Conservation (phyloP, 2,329 filamentous ascomycete species). For the Chaetomium sp. region DNA sequence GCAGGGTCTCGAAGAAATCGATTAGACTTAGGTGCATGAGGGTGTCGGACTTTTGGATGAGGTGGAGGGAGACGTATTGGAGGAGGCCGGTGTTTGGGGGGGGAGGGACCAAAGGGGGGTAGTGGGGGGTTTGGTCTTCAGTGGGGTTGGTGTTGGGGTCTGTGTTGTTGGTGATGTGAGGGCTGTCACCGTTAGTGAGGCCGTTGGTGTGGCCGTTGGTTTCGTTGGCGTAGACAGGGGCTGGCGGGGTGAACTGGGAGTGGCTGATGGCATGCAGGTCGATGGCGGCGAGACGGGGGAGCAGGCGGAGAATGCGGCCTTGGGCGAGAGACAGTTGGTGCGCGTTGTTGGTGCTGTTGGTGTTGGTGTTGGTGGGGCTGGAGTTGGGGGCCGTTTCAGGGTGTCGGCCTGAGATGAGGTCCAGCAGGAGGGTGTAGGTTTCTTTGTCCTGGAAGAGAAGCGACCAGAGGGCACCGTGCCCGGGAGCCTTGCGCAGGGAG, state of each 20-base stretch:
- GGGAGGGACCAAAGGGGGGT: constrained; percentile 21
- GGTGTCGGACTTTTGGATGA: constrained; percentile 44
- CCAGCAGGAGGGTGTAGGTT: constrained; percentile 41
- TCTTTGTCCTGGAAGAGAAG: constrained; percentile 42
- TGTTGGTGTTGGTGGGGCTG: too few species aligned
- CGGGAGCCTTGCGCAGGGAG: constrained; percentile 35
- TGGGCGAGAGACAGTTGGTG: constrained; percentile 45
- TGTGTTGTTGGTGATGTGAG: not conserved
- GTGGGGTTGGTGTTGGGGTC: not conserved
- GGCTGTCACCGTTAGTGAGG: constrained; percentile 16
- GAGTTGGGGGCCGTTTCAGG: constrained; percentile 18
- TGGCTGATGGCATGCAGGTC: constrained; percentile 37
- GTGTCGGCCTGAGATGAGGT: constrained; percentile 30
- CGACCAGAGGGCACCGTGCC: constrained; percentile 49
- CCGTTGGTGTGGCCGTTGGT: too few species aligned
- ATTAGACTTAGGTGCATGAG: constrained; percentile 46
- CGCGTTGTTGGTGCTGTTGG: constrained; percentile 8
- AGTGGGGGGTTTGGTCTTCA: not conserved
- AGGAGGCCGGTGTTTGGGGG: constrained; percentile 36
- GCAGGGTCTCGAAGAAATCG: constrained; percentile 48
- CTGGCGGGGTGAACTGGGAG: constrained; percentile 29
- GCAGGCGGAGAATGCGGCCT: constrained; percentile 44
- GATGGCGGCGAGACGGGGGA: constrained; percentile 44
- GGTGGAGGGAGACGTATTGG: constrained; percentile 44
- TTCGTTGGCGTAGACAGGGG: not conserved